Percentiles rank a stretch among this genome's conserved stretches.
These are phyloP conservation scores for Xylariaceae sp. DNA, from an alignment of 2,329 filamentous ascomycete species.

Conservation along the genomic window DNA sequence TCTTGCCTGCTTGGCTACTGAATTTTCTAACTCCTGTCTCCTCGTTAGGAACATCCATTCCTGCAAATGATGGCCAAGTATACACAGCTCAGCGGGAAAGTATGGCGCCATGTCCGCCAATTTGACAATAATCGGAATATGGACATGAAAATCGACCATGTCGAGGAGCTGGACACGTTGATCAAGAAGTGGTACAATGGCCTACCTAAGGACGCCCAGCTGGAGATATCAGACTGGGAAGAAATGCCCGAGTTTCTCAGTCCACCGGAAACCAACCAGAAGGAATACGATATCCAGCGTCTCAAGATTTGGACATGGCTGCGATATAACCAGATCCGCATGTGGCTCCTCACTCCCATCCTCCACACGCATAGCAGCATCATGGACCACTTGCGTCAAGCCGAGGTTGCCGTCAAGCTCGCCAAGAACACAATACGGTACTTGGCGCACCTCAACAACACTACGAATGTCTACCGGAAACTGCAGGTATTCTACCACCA, in stretches of 20 bases:
- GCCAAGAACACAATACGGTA: conserved; percentile 73
- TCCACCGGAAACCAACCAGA: conserved; percentile 38
- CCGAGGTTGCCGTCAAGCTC: conserved; percentile 67
- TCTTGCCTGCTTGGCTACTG: conserved; percentile 12
- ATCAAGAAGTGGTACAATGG: conserved; percentile 81
- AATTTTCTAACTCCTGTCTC: conserved; percentile 12
- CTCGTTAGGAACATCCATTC: conserved; percentile 56
- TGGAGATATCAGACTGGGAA: conserved; percentile 56
- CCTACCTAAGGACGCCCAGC: conserved; percentile 53
- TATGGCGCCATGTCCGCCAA: conserved; percentile 75
- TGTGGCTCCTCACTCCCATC: conserved; percentile 81
- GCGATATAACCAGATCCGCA: conserved; percentile 83
- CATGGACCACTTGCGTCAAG: conserved; percentile 65
- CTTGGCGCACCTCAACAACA: conserved; percentile 64
- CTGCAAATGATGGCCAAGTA: conserved; percentile 81
- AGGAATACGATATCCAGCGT: conserved; percentile 61
- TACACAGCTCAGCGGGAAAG: conserved; percentile 74
- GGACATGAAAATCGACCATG: conserved; percentile 66
- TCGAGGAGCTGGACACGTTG: conserved; percentile 75
- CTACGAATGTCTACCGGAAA: conserved; percentile 63
- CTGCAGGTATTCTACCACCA: conserved; percentile 77
- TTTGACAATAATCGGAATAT: conserved; percentile 56
- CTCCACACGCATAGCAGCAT: conserved; percentile 82
- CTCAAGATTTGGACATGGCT: conserved; percentile 80
- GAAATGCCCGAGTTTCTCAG: conserved; percentile 29